phyloP scores from a whole-genome alignment of 2,329 filamentous ascomycete species.

The Sclerotinia subarctica region DNA sequence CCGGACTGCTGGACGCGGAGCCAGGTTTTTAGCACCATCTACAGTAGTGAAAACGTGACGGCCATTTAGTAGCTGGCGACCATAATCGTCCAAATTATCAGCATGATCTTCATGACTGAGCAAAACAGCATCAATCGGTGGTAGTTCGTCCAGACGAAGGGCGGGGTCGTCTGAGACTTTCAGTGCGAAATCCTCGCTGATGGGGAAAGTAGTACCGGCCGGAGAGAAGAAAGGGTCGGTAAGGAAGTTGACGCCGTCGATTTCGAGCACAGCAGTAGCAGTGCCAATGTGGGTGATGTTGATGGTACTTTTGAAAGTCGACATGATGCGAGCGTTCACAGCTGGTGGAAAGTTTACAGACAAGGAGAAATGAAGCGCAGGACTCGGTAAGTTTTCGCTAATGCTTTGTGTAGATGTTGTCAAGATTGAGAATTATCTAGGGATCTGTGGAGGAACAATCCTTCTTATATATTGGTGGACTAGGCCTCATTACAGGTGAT shows the following conservation, averaged over 20 bases:
- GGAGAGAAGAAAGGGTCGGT: slow-evolving; percentile 48
- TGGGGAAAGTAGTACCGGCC: slow-evolving; percentile 30
- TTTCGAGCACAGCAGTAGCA: slow-evolving; percentile 47
- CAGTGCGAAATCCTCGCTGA: slow-evolving; percentile 33
- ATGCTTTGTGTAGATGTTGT: no score
- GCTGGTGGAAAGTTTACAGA: no score
- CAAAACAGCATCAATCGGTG: slow-evolving; percentile 28
- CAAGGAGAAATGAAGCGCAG: no score
- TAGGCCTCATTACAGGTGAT: no score
- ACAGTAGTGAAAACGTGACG: slow-evolving; percentile 36
- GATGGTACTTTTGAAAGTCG: slow-evolving; percentile 31
- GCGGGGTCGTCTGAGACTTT: background rate
- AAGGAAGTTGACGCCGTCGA: slow-evolving; percentile 44
- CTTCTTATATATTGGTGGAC: no score
- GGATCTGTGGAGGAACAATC: no score
- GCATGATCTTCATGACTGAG: slow-evolving; percentile 51
- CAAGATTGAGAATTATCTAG: no score
- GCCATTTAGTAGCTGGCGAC: slow-evolving; percentile 46
- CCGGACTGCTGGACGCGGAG: background rate
- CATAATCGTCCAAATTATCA: slow-evolving; percentile 48
- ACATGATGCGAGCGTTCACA: background rate
- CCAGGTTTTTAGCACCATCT: slow-evolving; percentile 5
- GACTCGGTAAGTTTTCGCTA: no score
- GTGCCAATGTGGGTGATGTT: slow-evolving; percentile 48
- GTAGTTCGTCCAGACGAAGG: background rate